These are phyloP conservation scores for Zygosaccharomyces rouxii DNA, from an alignment of 805 yeast species.

Conservation along the genomic window DNA sequence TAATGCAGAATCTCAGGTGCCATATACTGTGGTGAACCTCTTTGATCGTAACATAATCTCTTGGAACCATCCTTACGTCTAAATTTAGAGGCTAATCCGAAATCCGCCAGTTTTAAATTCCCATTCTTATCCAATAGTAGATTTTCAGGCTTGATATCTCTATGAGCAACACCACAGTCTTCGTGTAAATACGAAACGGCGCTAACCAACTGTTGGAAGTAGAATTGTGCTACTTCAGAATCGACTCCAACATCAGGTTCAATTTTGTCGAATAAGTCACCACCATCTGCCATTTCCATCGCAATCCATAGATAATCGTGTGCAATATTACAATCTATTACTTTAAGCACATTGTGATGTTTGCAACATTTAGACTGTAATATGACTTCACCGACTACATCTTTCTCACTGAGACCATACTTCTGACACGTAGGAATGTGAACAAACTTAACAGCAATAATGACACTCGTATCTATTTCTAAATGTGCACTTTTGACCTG, in stretches of 20 bases:
- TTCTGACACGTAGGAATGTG: slow-evolving; percentile 39
- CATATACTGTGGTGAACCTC: slow-evolving; percentile 75
- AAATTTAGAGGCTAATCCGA: slow-evolving; percentile 66
- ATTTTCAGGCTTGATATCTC: slow-evolving; percentile 76
- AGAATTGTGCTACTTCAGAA: slow-evolving; percentile 61
- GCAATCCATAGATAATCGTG: slow-evolving; percentile 58
- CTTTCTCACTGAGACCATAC: slow-evolving; percentile 38
- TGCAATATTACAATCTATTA: slow-evolving; percentile 52
- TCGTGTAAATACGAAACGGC: slow-evolving; percentile 59
- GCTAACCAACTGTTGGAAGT: slow-evolving; percentile 58
- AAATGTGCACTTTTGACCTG: slow-evolving; percentile 50
- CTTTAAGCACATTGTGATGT: slow-evolving; percentile 57
- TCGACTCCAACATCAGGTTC: slow-evolving; percentile 72
- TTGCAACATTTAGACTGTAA: slow-evolving; percentile 55
- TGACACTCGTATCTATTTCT: slow-evolving; percentile 34
- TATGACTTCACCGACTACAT: slow-evolving; percentile 49
- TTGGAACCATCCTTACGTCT: slow-evolving; percentile 46
- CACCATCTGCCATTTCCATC: slow-evolving; percentile 67
- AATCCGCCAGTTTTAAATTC: slow-evolving; percentile 69
- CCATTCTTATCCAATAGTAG: slow-evolving; percentile 59
- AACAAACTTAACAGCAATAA: slow-evolving; percentile 57
- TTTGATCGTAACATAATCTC: slow-evolving; percentile 47
- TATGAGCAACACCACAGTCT: slow-evolving; percentile 63
- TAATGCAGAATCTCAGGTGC: slow-evolving; percentile 62
- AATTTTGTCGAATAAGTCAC: slow-evolving; percentile 74